Evolutionary conservation across 371 early-diverging fungal species (phyloP), one percentile per base, ranked within the genome.

Genomic region (Mortierella sp.): DNA sequence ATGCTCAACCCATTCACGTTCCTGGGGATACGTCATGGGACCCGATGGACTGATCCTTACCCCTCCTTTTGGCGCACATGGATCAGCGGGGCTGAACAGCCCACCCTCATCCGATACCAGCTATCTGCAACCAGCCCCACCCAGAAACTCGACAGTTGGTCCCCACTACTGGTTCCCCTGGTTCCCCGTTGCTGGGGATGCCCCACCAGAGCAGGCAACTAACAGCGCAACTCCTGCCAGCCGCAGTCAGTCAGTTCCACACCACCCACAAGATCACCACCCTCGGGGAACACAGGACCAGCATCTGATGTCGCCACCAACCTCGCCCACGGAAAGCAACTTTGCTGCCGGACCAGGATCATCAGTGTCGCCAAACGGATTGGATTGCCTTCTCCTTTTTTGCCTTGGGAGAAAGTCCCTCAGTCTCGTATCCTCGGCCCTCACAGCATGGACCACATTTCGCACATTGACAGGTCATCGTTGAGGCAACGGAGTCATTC

Each of bases 101-200:
- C n/a, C n/a, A n/a, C n/a, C n/a, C n/a, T n/a, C n/a, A n/a, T n/a
- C n/a, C n/a, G n/a, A n/a, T n/a, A n/a, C n/a, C n/a, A n/a, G n/a
- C n/a, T n/a, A n/a, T n/a, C n/a, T 16, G 37, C 71, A 50, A 55
- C 40, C 50, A 37, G 26, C 31, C 39, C 29, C 26, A 19, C 34
- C 19, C 13, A 37, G 48, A n/a, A n/a, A n/a, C 9, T 53, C 74
- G 4, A 55, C 66, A 22, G 13, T 66, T 2, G 71, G 71, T 2
- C 53, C 76, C 24, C 78, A 74, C 63, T 78, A 37, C 45, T 82
- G 83, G 83, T 48, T 78, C 2, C 83, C 83, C 13, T 75, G 78
- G 10, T 82, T 82, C 34, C 75, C 83, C 0, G 83, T 75, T n/a
- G 83, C 83, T 1, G 83, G 83, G 22, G 83, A 82, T 66, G 75